Evolutionary conservation across 169 alveolate species (phyloP), one percentile per base, ranked within the genome.

Genomic region (Babesia bovis): DNA sequence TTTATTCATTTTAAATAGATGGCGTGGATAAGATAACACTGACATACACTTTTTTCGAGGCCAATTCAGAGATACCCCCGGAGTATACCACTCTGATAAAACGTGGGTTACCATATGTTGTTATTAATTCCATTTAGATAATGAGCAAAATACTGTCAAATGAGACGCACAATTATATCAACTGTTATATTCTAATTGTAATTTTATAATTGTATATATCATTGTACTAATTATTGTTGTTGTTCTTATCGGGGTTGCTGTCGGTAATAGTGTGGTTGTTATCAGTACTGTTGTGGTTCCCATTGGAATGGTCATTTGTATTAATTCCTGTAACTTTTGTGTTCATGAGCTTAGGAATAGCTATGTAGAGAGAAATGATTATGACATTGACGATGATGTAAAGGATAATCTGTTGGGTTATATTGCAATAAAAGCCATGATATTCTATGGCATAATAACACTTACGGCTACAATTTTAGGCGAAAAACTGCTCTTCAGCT

Each of bases 1-100:
- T 19, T 19, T 1, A 5, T 2, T 13, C n/a, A 9, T 9, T 25
- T 7, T 13, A 32, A 7, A 56, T 63, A 82, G 94, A 83, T 41
- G 87, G 70, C 21, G 85, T 78, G 12, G 86, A 92, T 42, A 95
- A 93, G 66, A 91, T 95, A 49, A 94, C 96, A n/a, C 75, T 95
- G 70, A 91, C 96, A 55, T 95, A 95, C 84, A 92, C 94, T 32
- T 95, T 95, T 88, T 95, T 92, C 73, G 97, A 94, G 66, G 94
- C 98, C 12, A 88, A 85, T 67, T 87, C 95, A 12, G 96, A 91
- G 52, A 82, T 91, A 38, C 96, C 96, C 23, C 90, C 85, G 41
- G 94, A 91, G 71, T 91, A 91, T 79, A 81, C 84, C 6, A 68
- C 85, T 38, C 49, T 85, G 49, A 65, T 85, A 65, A 73, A 73